phyloP scores from a whole-genome alignment of 2,329 filamentous ascomycete species.

The Alternaria alternata region DNA sequence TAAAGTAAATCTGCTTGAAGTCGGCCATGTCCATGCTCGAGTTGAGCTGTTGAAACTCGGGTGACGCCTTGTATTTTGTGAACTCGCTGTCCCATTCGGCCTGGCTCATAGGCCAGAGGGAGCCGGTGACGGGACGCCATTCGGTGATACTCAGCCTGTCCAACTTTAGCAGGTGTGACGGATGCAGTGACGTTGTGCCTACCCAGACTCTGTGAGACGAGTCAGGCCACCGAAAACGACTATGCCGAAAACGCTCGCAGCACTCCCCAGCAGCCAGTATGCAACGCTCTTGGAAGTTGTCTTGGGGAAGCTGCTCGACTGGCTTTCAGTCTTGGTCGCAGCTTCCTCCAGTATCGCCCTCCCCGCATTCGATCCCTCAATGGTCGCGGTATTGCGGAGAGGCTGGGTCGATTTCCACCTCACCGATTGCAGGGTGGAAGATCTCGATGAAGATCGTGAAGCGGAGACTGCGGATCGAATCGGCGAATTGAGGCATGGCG shows the following conservation, averaged over 20 bases:
- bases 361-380: constrained; percentile 24
- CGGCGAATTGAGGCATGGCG: constrained; percentile 43
- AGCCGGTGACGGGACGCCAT: constrained; percentile 96
- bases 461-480: constrained; percentile 29
- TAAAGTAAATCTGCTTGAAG: constrained; percentile 99
- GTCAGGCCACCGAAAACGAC: constrained; percentile 95
- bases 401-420: constrained; percentile 48
- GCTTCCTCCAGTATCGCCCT: constrained; percentile 22
- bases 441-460: constrained; percentile 27
- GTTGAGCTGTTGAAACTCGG: constrained; percentile 92
- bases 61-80: constrained; percentile 87
- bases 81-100: constrained; percentile 94
- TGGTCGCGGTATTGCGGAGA: constrained; percentile 33
- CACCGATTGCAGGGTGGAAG: constrained; percentile 40
- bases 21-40: constrained; percentile 90
- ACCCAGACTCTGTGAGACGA: constrained; percentile 95
- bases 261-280: constrained; percentile 92
- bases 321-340: constrained; percentile 17
- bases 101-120: constrained; percentile 78
- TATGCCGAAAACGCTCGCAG: constrained; percentile 94
- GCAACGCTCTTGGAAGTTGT: constrained; percentile 79
- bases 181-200: constrained; percentile 39
- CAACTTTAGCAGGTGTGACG: constrained; percentile 24
- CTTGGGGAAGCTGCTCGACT: constrained; percentile 60
- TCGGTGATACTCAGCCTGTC: constrained; percentile 92